These are phyloP conservation scores for Helminthosporium solani DNA, from an alignment of 2,329 filamentous ascomycete species.

Conservation along the genomic window DNA sequence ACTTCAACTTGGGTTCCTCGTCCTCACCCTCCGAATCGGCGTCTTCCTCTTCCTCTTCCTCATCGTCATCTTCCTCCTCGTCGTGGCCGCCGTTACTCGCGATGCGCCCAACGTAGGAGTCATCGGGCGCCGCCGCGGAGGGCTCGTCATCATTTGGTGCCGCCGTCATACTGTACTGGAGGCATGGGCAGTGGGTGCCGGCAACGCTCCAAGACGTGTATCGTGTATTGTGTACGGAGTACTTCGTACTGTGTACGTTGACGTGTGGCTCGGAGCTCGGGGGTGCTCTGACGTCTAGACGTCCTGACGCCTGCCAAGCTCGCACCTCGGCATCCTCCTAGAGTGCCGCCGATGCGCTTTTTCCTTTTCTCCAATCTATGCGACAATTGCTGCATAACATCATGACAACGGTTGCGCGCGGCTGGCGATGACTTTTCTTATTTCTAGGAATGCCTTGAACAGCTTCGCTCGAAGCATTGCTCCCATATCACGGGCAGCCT, in stretches of 20 bases:
- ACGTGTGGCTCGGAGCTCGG: too few relatives aligned
- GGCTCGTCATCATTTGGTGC: conserved; percentile 34
- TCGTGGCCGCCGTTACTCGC: conserved; percentile 47
- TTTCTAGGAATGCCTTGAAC: conserved; percentile 18
- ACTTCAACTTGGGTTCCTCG: conserved; percentile 92
- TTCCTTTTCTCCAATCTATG: not conserved
- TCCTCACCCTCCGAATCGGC: conserved; percentile 83
- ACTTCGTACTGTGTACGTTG: too few relatives aligned
- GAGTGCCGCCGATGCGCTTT: not conserved
- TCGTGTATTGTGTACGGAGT: too few relatives aligned
- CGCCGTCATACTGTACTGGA: conserved; percentile 35
- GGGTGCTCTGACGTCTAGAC: conserved; percentile 19
- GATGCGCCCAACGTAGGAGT: conserved; percentile 29
- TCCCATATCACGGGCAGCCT: conserved; percentile 8
- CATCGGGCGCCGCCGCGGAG: conserved; percentile 51
- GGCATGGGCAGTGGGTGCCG: conserved; percentile 42
- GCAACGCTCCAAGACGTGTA: conserved; percentile 19
- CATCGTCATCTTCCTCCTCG: conserved; percentile 54
- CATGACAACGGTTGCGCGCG: conserved; percentile 16
- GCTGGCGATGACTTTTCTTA: conserved; percentile 29
- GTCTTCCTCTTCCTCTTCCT: conserved; percentile 47
- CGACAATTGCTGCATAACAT: conserved; percentile 6
- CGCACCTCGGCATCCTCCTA: conserved; percentile 9
- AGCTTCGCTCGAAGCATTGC: conserved; percentile 26
- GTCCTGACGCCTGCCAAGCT: conserved; percentile 34